Base-by-base conservation (phyloP, 2,329 filamentous ascomycete genomes). In the Stachybotrys elegans region DNA sequence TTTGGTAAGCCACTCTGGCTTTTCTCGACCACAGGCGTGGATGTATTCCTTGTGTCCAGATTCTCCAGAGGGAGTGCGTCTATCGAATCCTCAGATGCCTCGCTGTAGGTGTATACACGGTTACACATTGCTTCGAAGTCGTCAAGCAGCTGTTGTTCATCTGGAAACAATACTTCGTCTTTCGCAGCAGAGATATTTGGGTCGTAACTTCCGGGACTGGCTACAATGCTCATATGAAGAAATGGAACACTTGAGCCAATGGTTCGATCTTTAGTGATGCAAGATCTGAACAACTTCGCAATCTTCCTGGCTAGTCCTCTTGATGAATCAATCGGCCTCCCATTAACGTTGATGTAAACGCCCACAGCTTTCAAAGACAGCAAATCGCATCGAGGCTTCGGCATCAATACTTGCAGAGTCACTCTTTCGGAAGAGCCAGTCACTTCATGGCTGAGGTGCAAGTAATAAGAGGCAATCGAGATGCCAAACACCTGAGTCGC, bases 121-220 rank as follows among this genome's bases (percentile, higher is more conserved):
- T 57, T 52, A 19, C 73, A 75, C 16, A 79, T 56, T 2, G 50
- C 50, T 25, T 68, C 67, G 40, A 81, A 79, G 16, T 69, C 59
- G n/a, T 65, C 52, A 2, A 78, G 49, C 0, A 79, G 36, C 3
- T 43, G 40, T 3, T 60, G 39, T 48, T 82, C 75, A 41, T 87
- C 68, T 5, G 68, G 69, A 55, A 91, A 89, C 1, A 88, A 55
- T 2, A 91, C 73, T 53, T 88, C 79, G 45, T 88, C 80, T 57
- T 91, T 91, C 4, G 79, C 70, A 4, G 85, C 78, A 47, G 88
- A 81, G 6, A 90, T 63, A 51, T 90, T 91, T 2, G 75, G 70
- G 61, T 91, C 86, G 54, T 91, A 91, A 46, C 71, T 81, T 22
- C 73, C 72, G 1, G 67, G 57, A 0, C 79, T 74, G 54, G n/a